A percentile compares a stretch with the other conserved stretches of the same genome.
Conservation (phyloP, 805 yeast species). For the Pachysolen tannophilus region DNA sequence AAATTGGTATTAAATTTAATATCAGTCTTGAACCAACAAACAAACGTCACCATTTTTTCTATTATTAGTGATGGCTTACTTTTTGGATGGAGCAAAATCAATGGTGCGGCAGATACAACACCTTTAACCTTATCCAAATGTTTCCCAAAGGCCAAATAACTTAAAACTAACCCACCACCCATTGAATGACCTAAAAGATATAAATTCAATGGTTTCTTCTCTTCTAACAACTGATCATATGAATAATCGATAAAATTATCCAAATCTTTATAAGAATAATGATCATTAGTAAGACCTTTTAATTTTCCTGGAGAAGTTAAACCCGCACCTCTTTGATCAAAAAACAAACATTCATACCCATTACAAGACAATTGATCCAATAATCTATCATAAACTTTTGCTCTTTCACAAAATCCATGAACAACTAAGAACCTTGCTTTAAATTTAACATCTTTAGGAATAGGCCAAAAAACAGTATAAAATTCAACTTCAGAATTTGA, state of each 20-base stretch:
- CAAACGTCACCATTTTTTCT: constrained; percentile 32
- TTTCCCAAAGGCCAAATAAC: constrained; percentile 53
- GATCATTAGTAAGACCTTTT: constrained; percentile 51
- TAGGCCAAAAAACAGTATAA: constrained; percentile 4
- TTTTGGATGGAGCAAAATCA: constrained; percentile 47
- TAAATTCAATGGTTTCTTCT: constrained; percentile 32
- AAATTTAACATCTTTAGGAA: background rate
- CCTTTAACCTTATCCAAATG: constrained; percentile 37
- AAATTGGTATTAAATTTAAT: constrained; percentile 47
- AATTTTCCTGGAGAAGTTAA: constrained; percentile 42
- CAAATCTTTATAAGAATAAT: constrained; percentile 48
- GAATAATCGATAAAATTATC: constrained; percentile 45
- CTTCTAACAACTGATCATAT: constrained; percentile 25
- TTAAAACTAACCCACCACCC: constrained; percentile 72
- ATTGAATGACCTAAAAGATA: constrained; percentile 64
- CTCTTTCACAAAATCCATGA: constrained; percentile 68
- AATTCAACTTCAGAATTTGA: constrained; percentile 6
- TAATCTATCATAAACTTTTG: constrained; percentile 37
- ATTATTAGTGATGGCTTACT: constrained; percentile 43
- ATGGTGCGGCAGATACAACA: constrained; percentile 50
- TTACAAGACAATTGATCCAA: constrained; percentile 41
- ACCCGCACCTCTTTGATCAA: constrained; percentile 75
- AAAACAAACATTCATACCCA: constrained; percentile 63
- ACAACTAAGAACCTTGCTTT: constrained; percentile 53
- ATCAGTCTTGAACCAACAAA: constrained; percentile 36